A percentile compares a stretch with the other conserved stretches of the same genome.
phyloP scores from a whole-genome alignment of 768 basidiomycete species.

The Termitomyces sp. region DNA sequence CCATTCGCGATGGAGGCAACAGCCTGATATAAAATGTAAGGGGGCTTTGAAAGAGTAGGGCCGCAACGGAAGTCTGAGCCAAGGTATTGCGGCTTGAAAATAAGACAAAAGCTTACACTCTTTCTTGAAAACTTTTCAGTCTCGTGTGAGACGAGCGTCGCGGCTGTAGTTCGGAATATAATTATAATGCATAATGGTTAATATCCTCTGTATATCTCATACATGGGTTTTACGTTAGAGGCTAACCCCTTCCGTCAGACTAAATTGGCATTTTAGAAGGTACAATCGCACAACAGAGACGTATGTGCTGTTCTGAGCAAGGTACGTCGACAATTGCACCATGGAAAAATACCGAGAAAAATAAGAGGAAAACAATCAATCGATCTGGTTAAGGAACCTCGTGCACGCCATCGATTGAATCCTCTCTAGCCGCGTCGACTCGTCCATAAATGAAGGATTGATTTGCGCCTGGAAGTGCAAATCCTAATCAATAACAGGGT shows the following conservation, averaged over 20 bases:
- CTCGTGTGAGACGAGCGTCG: no score
- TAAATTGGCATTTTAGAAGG: background rate
- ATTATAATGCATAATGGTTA: no score
- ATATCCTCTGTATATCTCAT: no score
- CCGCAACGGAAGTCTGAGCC: no score
- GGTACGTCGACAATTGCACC: background rate
- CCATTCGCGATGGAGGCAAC: no score
- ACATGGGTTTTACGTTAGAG: background rate
- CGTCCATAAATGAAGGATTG: conserved; percentile 42
- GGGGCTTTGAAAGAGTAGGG: no score
- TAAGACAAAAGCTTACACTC: no score
- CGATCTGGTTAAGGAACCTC: conserved; percentile 58
- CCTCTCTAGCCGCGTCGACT: conserved; percentile 55
- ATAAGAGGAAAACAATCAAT: conserved; percentile 5
- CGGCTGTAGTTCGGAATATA: no score
- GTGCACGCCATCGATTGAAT: conserved; percentile 60
- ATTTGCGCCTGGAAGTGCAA: conserved; percentile 33
- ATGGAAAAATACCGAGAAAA: background rate
- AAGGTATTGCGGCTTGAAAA: no score
- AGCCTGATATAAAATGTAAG: no score
- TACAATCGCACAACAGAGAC: background rate
- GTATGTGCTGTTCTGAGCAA: background rate
- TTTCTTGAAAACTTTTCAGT: no score
- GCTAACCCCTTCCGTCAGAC: background rate
- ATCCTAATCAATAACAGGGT: conserved; percentile 16